Percentiles rank a stretch among this genome's conserved stretches.
Evolutionary conservation across 1,284 basidiomycete species (phyloP).

Genomic region (Pisolithus thermaeus): DNA sequence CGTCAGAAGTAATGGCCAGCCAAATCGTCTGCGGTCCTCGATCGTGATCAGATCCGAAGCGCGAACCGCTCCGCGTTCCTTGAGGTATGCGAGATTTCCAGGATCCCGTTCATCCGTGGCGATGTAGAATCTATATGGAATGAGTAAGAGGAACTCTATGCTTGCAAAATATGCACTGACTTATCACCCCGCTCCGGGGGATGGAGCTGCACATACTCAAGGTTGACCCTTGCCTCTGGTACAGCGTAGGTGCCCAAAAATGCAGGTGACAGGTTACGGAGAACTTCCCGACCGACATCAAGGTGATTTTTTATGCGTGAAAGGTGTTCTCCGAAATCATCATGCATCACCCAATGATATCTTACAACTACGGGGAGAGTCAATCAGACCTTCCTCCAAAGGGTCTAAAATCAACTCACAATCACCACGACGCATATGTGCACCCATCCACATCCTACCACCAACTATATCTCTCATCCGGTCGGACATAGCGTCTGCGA

Average conservation of each 20-base stretch:
- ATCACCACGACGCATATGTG: slow-evolving; percentile 45
- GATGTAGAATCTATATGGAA: slow-evolving; percentile 36
- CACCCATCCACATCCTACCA: slow-evolving; percentile 41
- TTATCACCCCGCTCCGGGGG: slow-evolving; percentile 20
- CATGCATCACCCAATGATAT: slow-evolving; percentile 34
- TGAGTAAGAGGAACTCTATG: slow-evolving; percentile 4
- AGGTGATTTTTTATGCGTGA: slow-evolving; percentile 32
- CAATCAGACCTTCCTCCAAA: slow-evolving; percentile 13
- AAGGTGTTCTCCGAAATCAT: slow-evolving; percentile 32
- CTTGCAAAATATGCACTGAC: slow-evolving; percentile 13
- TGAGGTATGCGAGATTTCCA: slow-evolving; percentile 31
- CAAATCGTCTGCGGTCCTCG: slow-evolving; percentile 37
- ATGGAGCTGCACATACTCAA: slow-evolving; percentile 7
- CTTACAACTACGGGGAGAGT: slow-evolving; percentile 23
- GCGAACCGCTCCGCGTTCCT: slow-evolving; percentile 28
- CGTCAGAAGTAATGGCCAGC: slow-evolving; percentile 40
- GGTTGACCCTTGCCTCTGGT: slow-evolving; percentile 23
- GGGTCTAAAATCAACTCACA: slow-evolving; percentile 24
- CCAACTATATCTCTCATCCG: slow-evolving; percentile 32
- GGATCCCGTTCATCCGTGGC: slow-evolving; percentile 44
- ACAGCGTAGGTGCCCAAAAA: slow-evolving; percentile 25
- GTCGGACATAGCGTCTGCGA: slow-evolving; percentile 31
- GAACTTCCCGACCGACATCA: slow-evolving; percentile 25
- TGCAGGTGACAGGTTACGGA: slow-evolving; percentile 18
- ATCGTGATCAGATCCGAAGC: slow-evolving; percentile 37